These are phyloP conservation scores for Candida railenensis DNA, from an alignment of 805 yeast genomes.

Conservation along the genomic window DNA sequence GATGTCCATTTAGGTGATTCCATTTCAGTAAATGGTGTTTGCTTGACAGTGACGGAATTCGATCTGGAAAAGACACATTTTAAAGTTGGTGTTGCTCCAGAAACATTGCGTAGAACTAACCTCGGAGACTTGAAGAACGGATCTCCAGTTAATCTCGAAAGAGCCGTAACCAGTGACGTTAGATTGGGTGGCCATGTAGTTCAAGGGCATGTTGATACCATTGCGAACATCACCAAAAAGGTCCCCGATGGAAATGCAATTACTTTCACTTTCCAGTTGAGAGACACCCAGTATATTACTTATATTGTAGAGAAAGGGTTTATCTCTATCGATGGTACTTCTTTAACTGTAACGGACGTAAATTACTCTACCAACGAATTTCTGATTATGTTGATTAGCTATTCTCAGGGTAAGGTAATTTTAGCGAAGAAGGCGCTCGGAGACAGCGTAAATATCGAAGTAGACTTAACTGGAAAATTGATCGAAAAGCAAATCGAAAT, in stretches of 20 bases:
- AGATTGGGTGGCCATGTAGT: constrained; percentile 97
- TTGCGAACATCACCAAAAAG: constrained; percentile 59
- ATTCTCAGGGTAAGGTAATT: constrained; percentile 81
- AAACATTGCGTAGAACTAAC: constrained; percentile 80
- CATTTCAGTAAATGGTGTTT: constrained; percentile 84
- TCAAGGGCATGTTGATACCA: constrained; percentile 95
- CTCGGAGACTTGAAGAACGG: constrained; percentile 61
- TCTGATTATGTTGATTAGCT: constrained; percentile 86
- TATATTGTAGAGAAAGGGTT: constrained; percentile 96
- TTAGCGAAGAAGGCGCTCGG: constrained; percentile 66
- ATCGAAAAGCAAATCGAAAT: constrained; percentile 80
- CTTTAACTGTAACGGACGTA: constrained; percentile 82
- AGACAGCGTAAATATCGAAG: constrained; percentile 82
- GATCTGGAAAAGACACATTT: constrained; percentile 47
- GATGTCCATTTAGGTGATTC: constrained; percentile 96
- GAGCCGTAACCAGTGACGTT: constrained; percentile 83
- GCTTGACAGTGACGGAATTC: constrained; percentile 90
- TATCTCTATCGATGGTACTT: constrained; percentile 88
- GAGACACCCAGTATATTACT: constrained; percentile 58
- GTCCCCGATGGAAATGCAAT: constrained; percentile 73
- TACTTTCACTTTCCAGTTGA: constrained; percentile 67
- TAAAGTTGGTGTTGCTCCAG: constrained; percentile 92
- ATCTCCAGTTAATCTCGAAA: constrained; percentile 76
- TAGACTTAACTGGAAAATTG: constrained; percentile 89
- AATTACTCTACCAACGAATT: constrained; percentile 58